Evolutionary conservation across 2,329 filamentous ascomycete genomes (phyloP).

Genomic region (Allantophomopsis lycopodina): DNA sequence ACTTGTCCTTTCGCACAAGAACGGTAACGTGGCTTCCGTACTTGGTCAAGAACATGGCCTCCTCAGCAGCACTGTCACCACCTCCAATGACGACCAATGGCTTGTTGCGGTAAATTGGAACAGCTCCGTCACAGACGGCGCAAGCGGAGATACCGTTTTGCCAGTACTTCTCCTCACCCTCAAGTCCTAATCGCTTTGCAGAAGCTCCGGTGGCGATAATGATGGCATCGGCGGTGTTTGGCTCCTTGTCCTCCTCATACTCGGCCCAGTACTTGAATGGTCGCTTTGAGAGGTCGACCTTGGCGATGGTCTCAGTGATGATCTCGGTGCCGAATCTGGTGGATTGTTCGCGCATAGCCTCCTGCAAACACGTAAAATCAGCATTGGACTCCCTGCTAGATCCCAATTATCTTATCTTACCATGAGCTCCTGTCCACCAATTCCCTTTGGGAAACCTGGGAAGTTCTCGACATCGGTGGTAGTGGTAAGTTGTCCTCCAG

Average conservation of each 20-base stretch:
- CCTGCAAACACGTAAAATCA: conserved; percentile 18
- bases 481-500: conserved; percentile 92
- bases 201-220: conserved; percentile 95
- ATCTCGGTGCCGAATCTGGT: conserved; percentile 86
- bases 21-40: conserved; percentile 94
- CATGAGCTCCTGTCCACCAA: conserved; percentile 84
- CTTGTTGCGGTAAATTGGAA: conserved; percentile 96
- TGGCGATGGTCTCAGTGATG: conserved; percentile 82
- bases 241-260: conserved; percentile 64
- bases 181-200: conserved; percentile 67
- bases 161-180: conserved; percentile 93
- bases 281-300: conserved; percentile 67
- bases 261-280: conserved; percentile 94
- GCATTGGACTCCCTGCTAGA: too few relatives aligned
- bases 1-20: conserved; percentile 73
- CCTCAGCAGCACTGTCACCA: conserved; percentile 92
- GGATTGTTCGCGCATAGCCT: conserved; percentile 86
- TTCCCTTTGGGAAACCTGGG: conserved; percentile 81
- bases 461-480: conserved; percentile 99
- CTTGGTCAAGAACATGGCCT: conserved; percentile 95
- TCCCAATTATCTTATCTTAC: too few relatives aligned
- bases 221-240: conserved; percentile 79
- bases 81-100: conserved; percentile 91
- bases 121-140: conserved; percentile 91
- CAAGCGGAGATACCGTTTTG: conserved; percentile 93